Evolutionary conservation across 257 asterid genomes (phyloP), one percentile per base, ranked within the genome.

Genomic region (Penstemon eatonii): DNA sequence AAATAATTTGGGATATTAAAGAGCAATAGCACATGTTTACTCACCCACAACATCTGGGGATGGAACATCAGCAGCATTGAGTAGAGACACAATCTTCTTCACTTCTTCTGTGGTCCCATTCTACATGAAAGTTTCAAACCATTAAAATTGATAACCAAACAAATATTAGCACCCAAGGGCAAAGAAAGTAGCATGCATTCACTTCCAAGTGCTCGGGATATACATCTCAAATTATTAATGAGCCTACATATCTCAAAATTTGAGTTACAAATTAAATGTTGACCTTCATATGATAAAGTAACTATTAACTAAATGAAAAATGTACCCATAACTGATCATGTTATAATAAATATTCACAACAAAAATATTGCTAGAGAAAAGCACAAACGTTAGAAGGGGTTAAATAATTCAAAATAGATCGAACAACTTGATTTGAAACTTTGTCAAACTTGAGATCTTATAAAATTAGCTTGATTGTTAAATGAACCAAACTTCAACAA

Each of bases 31-130:
- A 10, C 42, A 73, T 11, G 64, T 64, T 25, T 44, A 67, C 99
- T 83, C 77, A 91, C 99, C 99, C 58, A 91, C 97, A 56, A 89
- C 96, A 70, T 94, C 97, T 56, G 75, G 75, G 66, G 99, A 76
- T 59, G 98, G 99, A 67, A 94, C 91, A 72, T 91, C 67, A 42
- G 83, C 99, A 10, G 84, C 89, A 84, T 94, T 89, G 62, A 94
- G 96, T 7, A 82, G 75, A 19, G 87, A 40, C 33, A 94, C 86
- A 37, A 94, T 89, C 87, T 91, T 94, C 91, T 91, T 91, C 80
- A 94, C 91, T 77, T 91, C 99, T 53, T 84, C 96, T 5, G 71
- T 65, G 7, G 96, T 87, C 15, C 99, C 99, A 73, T 94, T 94
- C 99, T 94, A 77, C 84, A 77, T 38, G 57, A 2, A 55, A 68